Evolutionary conservation across 164 flowering plant genomes (phyloP).

Genomic region (Buxus sempervirens): DNA sequence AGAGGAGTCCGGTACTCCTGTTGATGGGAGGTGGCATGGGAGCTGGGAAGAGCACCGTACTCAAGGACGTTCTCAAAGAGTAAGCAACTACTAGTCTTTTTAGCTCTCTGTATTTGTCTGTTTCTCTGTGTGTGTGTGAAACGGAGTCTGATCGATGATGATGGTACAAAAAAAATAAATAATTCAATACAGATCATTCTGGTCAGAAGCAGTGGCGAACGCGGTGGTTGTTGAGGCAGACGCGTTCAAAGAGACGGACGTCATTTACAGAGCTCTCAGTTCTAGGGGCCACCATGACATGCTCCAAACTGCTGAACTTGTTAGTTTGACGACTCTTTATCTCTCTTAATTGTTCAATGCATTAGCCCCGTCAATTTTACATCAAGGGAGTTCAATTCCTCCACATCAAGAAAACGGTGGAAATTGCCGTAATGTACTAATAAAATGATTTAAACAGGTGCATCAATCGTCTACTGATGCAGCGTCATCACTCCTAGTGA

Average conservation of each 20-base stretch:
- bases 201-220: constrained; percentile 65
- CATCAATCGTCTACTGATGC: constrained; percentile 94
- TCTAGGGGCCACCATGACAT: constrained; percentile 83
- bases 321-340: constrained; percentile 15
- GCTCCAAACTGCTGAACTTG: constrained; percentile 94
- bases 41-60: constrained; percentile 98
- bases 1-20: constrained; percentile 85
- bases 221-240: constrained; percentile 95
- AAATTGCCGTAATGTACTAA: too few species aligned
- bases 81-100: too few species aligned
- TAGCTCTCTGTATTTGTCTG: too few species aligned
- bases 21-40: constrained; percentile 99
- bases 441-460: constrained; percentile 42
- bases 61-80: constrained; percentile 80
- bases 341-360: background rate
- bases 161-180: too few species aligned
- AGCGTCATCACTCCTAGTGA: constrained; percentile 87
- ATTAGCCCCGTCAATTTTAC: too few species aligned
- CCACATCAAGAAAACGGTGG: too few species aligned
- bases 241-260: constrained; percentile 93
- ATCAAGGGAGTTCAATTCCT: too few species aligned
- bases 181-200: constrained; percentile 56
- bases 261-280: constrained; percentile 77
- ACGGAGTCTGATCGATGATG: background rate
- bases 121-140: background rate